Percentiles rank a stretch among this genome's conserved stretches.
phyloP scores from a whole-genome alignment of 2,329 filamentous ascomycete species.

The Ophiocordyceps polyrhachis-furcata region DNA sequence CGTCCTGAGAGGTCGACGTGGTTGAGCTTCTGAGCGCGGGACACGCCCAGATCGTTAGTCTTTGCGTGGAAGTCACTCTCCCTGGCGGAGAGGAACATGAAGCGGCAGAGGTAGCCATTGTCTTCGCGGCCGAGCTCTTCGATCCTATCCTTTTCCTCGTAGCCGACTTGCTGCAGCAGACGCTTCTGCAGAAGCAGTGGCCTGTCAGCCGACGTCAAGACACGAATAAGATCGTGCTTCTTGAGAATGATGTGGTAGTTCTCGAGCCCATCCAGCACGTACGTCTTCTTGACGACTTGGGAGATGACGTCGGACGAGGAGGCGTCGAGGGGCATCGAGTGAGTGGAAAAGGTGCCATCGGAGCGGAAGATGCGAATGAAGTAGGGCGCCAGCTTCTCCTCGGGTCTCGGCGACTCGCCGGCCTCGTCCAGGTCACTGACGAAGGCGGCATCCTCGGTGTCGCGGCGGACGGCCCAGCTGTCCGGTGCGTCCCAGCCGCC shows the following conservation, averaged over 20 bases:
- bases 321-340: slow-evolving; percentile 68
- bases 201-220: slow-evolving; percentile 59
- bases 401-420: slow-evolving; percentile 45
- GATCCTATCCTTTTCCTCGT: slow-evolving; percentile 67
- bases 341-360: slow-evolving; percentile 84
- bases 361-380: slow-evolving; percentile 91
- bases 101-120: slow-evolving; percentile 90
- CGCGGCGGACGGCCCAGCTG: slow-evolving; percentile 80
- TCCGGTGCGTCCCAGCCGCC: slow-evolving; percentile 84
- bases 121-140: slow-evolving; percentile 93
- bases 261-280: slow-evolving; percentile 71
- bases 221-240: slow-evolving; percentile 75
- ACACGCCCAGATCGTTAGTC: slow-evolving; percentile 59
- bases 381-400: slow-evolving; percentile 60
- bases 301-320: slow-evolving; percentile 73
- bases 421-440: slow-evolving; percentile 47
- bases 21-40: slow-evolving; percentile 75
- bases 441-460: slow-evolving; percentile 43
- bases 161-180: slow-evolving; percentile 79
- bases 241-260: slow-evolving; percentile 94
- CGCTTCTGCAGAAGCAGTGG: slow-evolving; percentile 84
- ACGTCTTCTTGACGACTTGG: slow-evolving; percentile 89
- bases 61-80: slow-evolving; percentile 59
- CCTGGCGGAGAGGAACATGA: slow-evolving; percentile 81
- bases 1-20: slow-evolving; percentile 82